These are phyloP conservation scores for Pulveroboletus sp. DNA, from an alignment of 768 basidiomycete genomes.

Conservation along the genomic window DNA sequence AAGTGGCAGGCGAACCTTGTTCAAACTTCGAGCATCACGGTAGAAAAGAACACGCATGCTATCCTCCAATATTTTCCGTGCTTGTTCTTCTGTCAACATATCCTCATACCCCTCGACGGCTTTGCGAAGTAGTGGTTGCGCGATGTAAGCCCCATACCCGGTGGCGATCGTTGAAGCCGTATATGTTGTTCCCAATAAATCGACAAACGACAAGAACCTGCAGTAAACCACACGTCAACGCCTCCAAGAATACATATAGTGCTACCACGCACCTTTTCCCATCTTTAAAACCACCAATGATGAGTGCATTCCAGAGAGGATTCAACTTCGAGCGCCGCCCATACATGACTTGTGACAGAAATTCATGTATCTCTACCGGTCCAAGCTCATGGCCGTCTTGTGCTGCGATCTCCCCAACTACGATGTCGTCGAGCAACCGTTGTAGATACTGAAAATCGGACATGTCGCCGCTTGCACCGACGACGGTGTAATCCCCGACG, in stretches of 20 bases:
- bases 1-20: constrained; percentile 62
- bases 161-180: constrained; percentile 90
- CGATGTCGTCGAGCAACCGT: constrained; percentile 67
- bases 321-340: constrained; percentile 80
- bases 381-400: constrained; percentile 83
- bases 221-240: not conserved
- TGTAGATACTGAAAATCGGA: constrained; percentile 96
- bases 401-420: constrained; percentile 72
- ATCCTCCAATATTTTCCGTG: constrained; percentile 69
- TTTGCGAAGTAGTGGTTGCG: constrained; percentile 85
- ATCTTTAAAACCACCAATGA: constrained; percentile 89
- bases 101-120: constrained; percentile 83
- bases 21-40: constrained; percentile 89
- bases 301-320: constrained; percentile 91
- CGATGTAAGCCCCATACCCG: constrained; percentile 90
- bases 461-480: constrained; percentile 96
- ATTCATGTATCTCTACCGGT: constrained; percentile 89
- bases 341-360: constrained; percentile 89
- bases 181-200: constrained; percentile 96
- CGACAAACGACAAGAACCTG: constrained; percentile 92
- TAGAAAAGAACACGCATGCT: constrained; percentile 95
- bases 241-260: not conserved
- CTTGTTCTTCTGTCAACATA: constrained; percentile 72
- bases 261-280: constrained; percentile 58
- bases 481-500: constrained; percentile 76